A percentile compares a stretch with the other conserved stretches of the same genome.
These are phyloP conservation scores for Pseudogymnoascus sp. DNA, from an alignment of 2,329 filamentous ascomycete species.

Conservation along the genomic window DNA sequence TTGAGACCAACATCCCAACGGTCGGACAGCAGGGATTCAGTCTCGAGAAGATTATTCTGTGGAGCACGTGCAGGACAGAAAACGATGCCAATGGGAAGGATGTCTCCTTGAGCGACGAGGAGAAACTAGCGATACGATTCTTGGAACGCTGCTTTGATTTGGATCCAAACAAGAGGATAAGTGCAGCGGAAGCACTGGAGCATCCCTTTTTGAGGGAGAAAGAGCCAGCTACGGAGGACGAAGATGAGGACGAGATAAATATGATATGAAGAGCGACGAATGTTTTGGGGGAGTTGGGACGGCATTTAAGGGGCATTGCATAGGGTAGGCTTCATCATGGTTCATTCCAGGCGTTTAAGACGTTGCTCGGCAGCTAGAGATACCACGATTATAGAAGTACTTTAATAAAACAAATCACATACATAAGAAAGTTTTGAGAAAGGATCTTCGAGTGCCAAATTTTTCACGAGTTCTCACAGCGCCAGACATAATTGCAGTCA, in stretches of 20 bases:
- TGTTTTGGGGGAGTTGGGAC: slow-evolving; percentile 19
- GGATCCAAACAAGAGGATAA: slow-evolving; percentile 65
- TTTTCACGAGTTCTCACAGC: not conserved
- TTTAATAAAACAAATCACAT: not conserved
- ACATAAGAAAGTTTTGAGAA: not conserved
- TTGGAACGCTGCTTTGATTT: slow-evolving; percentile 65
- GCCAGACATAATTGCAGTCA: not conserved
- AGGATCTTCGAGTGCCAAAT: not conserved
- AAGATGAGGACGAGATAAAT: slow-evolving; percentile 41
- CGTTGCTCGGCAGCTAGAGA: slow-evolving; percentile 13
- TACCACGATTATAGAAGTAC: slow-evolving; percentile 7
- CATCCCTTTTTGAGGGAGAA: slow-evolving; percentile 57
- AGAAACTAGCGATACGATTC: slow-evolving; percentile 65
- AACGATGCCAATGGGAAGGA: slow-evolving; percentile 46
- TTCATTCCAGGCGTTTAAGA: slow-evolving; percentile 12
- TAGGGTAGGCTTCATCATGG: not conserved
- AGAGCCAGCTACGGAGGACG: slow-evolving; percentile 22
- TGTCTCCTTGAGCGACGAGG: slow-evolving; percentile 51
- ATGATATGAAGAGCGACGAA: slow-evolving; percentile 38
- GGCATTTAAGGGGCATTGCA: slow-evolving; percentile 7
- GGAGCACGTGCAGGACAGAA: slow-evolving; percentile 66
- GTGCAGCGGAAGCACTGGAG: slow-evolving; percentile 62
- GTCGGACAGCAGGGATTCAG: slow-evolving; percentile 78
- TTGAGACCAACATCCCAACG: slow-evolving; percentile 88
- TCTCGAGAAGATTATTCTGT: slow-evolving; percentile 88